Evolutionary conservation across 257 asterid species (phyloP), one percentile per base, ranked within the genome.

Genomic region (Scutellaria baicalensis): DNA sequence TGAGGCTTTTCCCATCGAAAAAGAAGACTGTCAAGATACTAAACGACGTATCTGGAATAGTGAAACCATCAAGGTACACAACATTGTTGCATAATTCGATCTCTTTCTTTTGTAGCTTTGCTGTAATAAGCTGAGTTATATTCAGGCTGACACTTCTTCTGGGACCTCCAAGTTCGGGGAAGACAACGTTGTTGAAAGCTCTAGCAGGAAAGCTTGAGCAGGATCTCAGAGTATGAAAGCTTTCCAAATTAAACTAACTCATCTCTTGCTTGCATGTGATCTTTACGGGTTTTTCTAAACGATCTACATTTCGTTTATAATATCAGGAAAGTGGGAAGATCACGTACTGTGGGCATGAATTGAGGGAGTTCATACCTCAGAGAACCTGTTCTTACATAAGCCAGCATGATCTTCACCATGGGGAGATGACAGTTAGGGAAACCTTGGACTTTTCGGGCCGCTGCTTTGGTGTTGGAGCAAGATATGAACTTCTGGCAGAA

Each of bases 391-490:
- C 98, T 9, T 92, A 92, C 38, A 90, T 90, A 65, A 92, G 97
- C 80, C 97, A 92, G 71, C 89, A 89, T 35, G 98, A 92, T 27
- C 82, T 92, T 75, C 98, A 92, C 79, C 96, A 92, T 0, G 98
- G 96, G 23, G 98, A 92, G 83, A 81, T 92, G 98, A 92, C 98
- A 6, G 98, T 90, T 3, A 80, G 95, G 68, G 98, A 92, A 77
- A 90, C 98, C 0, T 52, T 92, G 65, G 76, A 92, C 80, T 92
- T 92, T 57, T 79, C 98, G 0, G 97, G 96, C 50, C 96, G 98
- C 63, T 88, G 93, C 90, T 84, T 90, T 20, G 98, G 98, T 59
- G 95, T 92, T 62, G 97, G 98, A 57, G 84, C 96, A 17, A 80
- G 98, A 62, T 92, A 86, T 62, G 97, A 92, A 69, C 97, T 92